These are phyloP conservation scores for Starmerella bombi DNA, from an alignment of 805 yeast species.

Conservation along the genomic window DNA sequence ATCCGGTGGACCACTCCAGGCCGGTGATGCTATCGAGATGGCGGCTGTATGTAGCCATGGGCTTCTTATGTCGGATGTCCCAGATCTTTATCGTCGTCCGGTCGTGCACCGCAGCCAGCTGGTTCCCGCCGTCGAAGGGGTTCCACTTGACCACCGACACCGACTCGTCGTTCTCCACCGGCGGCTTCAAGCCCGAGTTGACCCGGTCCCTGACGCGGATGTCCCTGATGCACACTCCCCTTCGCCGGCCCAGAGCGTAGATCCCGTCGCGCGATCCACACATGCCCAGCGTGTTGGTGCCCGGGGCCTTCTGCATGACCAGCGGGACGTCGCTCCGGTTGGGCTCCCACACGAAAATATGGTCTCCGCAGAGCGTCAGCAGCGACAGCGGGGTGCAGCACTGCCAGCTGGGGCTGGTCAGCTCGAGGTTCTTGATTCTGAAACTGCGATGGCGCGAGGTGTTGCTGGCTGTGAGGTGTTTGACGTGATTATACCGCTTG, in stretches of 20 bases:
- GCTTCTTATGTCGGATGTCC: slow-evolving; percentile 55
- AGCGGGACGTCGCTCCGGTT: slow-evolving; percentile 47
- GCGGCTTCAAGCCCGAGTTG: slow-evolving; percentile 36
- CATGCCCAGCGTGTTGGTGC: slow-evolving; percentile 39
- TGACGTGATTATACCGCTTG: slow-evolving; percentile 65
- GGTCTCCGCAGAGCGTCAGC: slow-evolving; percentile 51
- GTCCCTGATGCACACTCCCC: slow-evolving; percentile 66
- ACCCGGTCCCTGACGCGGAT: slow-evolving; percentile 36
- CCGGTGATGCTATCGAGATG: slow-evolving; percentile 44
- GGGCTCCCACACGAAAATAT: slow-evolving; percentile 65
- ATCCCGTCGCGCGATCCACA: slow-evolving; percentile 38
- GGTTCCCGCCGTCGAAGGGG: slow-evolving; percentile 32
- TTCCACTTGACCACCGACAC: slow-evolving; percentile 51
- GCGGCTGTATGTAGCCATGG: slow-evolving; percentile 41
- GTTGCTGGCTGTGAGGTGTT: slow-evolving; percentile 34
- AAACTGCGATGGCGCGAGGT: slow-evolving; percentile 8
- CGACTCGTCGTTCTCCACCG: slow-evolving; percentile 24
- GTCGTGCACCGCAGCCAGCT: slow-evolving; percentile 51
- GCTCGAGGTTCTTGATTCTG: slow-evolving; percentile 29
- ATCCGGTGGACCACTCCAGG: slow-evolving; percentile 43
- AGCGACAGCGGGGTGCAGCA: slow-evolving; percentile 36
- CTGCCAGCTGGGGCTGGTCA: slow-evolving; percentile 34
- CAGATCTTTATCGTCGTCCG: slow-evolving; percentile 46
- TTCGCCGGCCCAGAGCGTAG: slow-evolving; percentile 44
- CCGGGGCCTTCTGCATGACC: slow-evolving; percentile 39